These are phyloP conservation scores for Wickerhamia fluorescens DNA, from an alignment of 805 yeast genomes.

Conservation along the genomic window DNA sequence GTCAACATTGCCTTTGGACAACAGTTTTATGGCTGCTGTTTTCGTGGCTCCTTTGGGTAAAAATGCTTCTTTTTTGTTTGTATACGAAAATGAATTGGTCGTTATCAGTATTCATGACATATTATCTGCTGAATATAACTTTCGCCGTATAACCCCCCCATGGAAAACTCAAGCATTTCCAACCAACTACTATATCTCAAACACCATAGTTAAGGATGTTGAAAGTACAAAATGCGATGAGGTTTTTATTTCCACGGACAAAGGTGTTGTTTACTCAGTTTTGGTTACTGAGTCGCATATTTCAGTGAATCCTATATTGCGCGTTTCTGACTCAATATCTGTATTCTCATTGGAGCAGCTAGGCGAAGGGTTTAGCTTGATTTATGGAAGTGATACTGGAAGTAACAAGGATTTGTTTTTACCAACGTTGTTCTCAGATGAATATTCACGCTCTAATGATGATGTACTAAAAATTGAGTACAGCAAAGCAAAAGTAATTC, in stretches of 20 bases:
- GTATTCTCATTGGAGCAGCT: slow-evolving; percentile 22
- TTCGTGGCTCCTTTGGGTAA: slow-evolving; percentile 34
- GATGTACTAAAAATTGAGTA: slow-evolving; percentile 10
- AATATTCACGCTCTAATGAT: slow-evolving; percentile 1
- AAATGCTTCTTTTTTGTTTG: slow-evolving; percentile 31
- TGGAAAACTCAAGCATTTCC: slow-evolving; percentile 31
- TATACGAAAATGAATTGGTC: slow-evolving; percentile 25
- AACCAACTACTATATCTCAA: slow-evolving; percentile 27
- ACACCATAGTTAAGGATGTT: slow-evolving; percentile 9
- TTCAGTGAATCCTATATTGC: slow-evolving; percentile 20
- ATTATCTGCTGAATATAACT: slow-evolving; percentile 39
- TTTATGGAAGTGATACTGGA: slow-evolving; percentile 37
- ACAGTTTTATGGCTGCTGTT: slow-evolving; percentile 22
- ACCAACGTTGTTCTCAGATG: slow-evolving; percentile 14
- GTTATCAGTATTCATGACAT: slow-evolving; percentile 38
- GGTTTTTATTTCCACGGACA: slow-evolving; percentile 26
- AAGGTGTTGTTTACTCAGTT: slow-evolving; percentile 27
- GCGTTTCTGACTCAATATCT: slow-evolving; percentile 30
- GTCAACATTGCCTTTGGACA: slow-evolving; percentile 34
- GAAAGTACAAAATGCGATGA: slow-evolving; percentile 12
- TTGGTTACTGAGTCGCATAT: slow-evolving; percentile 12
- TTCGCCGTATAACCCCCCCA: slow-evolving; percentile 13
- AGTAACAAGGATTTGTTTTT: slow-evolving; percentile 29
- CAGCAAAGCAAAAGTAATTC: slow-evolving; percentile 16
- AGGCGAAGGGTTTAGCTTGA: slow-evolving; percentile 15